Evolutionary conservation across 805 yeast species (phyloP), one percentile per base, ranked within the genome.

Genomic region (Yamadazyma insecticola): DNA sequence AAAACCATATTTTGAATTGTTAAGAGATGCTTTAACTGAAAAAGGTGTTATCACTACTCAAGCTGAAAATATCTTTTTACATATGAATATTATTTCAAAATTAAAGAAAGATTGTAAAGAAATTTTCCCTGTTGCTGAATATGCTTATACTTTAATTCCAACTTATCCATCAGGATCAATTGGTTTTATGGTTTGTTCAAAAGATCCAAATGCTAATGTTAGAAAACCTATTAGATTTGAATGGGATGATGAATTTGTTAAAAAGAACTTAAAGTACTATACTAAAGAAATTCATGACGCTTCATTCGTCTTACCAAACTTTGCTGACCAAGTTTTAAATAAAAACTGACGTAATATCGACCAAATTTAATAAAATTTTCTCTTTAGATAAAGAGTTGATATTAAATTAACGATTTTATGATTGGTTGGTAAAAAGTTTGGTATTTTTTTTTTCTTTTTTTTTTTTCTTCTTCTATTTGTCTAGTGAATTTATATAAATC

Each of bases 81-180:
- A 89, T 66, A 70, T 90, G 72, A 76, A 78, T 41, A 79, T 87
- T 53, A 84, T 90, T 52, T 74, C 82, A 53, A 76, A 83, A 46
- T 75, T 90, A 66, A 84, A 87, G 68, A 64, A 75, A 48, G 89
- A 84, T 44, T 88, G 96, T 63, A 61, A 70, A 43, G 76, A 76
- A 41, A 87, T 90, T 27, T 90, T 90, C 80, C 95, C 96, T 28
- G 83, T 76, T 33, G 97, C 82, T 24, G 92, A 83, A 55, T 89
- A 88, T 57, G 88, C 95, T 20, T 84, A 85, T 67, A 82, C 94
- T 37, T 76, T 92, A 53, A 87, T 89, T 47, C 98, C 98, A 54
- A 89, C 97, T 37, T 90, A 90, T 55, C 96, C 98, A 43, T 80
- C 96, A 13, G 98, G 98, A 43, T 94, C 88, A 59, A 82, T 90